A percentile compares a stretch with the other conserved stretches of the same genome.
phyloP scores from a whole-genome alignment of 2,329 filamentous ascomycete genomes.

The Aspergillus sp. region DNA sequence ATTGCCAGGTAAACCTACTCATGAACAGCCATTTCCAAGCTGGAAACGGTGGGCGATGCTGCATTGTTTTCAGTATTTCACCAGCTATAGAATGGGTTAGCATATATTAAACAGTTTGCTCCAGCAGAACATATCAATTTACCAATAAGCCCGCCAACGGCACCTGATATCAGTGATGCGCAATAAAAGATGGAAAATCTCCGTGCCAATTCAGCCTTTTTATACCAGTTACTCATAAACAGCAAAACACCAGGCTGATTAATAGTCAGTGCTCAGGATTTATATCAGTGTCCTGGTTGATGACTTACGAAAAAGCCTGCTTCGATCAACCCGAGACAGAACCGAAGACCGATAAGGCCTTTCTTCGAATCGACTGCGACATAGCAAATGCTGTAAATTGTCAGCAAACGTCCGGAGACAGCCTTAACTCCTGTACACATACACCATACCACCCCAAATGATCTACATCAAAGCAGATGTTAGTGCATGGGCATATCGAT shows the following conservation, averaged over 20 bases:
- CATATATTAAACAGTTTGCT: neutral
- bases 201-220: neutral
- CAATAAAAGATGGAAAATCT: neutral
- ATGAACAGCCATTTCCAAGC: neutral
- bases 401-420: neutral
- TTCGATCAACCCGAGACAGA: neutral
- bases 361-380: neutral
- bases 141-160: neutral
- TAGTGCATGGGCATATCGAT: too few relatives aligned
- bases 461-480: too few relatives aligned
- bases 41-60: neutral
- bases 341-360: neutral
- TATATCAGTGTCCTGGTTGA: neutral
- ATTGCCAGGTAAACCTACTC: neutral
- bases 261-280: neutral
- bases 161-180: neutral
- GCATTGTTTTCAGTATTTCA: neutral
- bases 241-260: neutral
- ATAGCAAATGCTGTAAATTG: neutral
- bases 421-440: too few relatives aligned
- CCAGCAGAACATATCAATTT: neutral
- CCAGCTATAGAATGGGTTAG: neutral
- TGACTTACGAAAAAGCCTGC: neutral
- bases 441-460: too few relatives aligned
- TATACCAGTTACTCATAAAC: neutral